These are phyloP conservation scores for Diaporthe eres DNA, from an alignment of 2,329 filamentous ascomycete genomes.

Conservation along the genomic window DNA sequence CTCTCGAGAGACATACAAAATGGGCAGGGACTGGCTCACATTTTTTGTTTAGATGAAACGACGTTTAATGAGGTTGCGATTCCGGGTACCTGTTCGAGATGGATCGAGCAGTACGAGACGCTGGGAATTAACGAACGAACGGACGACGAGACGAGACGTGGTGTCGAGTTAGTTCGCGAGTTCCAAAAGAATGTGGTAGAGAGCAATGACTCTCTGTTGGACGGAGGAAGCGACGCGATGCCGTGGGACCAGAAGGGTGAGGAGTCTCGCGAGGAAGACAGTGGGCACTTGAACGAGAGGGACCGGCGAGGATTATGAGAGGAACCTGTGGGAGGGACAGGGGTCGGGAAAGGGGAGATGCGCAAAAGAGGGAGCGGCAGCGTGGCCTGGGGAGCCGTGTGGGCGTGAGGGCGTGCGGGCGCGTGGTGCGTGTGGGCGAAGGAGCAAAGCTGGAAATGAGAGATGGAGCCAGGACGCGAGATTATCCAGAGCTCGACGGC, in stretches of 20 bases:
- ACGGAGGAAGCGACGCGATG: constrained; percentile 53
- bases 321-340: constrained; percentile 35
- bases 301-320: constrained; percentile 40
- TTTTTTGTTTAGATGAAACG: constrained; percentile 33
- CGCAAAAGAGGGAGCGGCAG: constrained; percentile 29
- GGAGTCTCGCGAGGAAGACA: constrained; percentile 43
- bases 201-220: constrained; percentile 68
- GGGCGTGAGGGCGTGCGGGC: constrained; percentile 26
- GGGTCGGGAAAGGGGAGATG: constrained; percentile 32
- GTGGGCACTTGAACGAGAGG: constrained; percentile 46
- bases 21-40: constrained; percentile 28
- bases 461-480: constrained; percentile 39
- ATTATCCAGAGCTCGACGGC: constrained; percentile 39
- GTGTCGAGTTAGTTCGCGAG: constrained; percentile 41
- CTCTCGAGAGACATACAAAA: not conserved
- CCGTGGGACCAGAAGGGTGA: constrained; percentile 48
- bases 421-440: constrained; percentile 36
- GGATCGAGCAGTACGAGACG: constrained; percentile 16
- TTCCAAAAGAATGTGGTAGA: constrained; percentile 70
- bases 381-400: constrained; percentile 29
- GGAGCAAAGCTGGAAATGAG: constrained; percentile 41
- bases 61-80: constrained; percentile 30
- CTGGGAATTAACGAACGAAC: constrained; percentile 39
- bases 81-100: constrained; percentile 15
- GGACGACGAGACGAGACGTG: constrained; percentile 37